Base-by-base conservation (phyloP, 2,329 filamentous ascomycete species). In the Clonostachys solani region DNA sequence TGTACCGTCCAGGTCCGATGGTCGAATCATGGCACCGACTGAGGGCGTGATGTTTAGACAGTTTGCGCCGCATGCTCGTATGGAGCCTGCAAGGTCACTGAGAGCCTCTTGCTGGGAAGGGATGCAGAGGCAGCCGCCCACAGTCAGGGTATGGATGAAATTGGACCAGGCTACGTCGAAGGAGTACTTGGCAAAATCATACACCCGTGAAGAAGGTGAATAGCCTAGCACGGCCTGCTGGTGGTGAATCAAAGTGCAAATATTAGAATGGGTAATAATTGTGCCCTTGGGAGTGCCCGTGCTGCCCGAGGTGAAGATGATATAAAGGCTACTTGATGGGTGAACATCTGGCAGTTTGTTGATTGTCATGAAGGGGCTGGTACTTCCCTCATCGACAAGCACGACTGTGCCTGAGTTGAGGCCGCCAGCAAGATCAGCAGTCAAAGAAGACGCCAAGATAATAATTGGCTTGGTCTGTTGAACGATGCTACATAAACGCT, bases 71-170 rank as follows among this genome's bases (percentile, higher is more conserved):
- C 15, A 65, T 62, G 60, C 67, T 65, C 49, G 72, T 71, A 71
- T 69, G 12, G 65, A 64, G 5, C 63, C 64, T 18, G 64, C 64
- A 13, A 77, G 53, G 46, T 73, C 62, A 48, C 76, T 75, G 46
- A 76, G 65, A 5, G 75, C 68, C 43, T 77, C 71, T 33, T 72
- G 65, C 16, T 80, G 76, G 2, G 72, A 75, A 2, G 77, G 74
- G n/a, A 80, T 72, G 52, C 74, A 77, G 9, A 78, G 62, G 47
- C 73, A 76, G 12, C 71, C 75, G 29, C 75, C 75, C 2, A 42
- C 37, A 9, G 41, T 34, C 1, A 60, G 49, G 3, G 53, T 45
- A 3, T 41, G 45, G 12, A 57, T 50, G 2, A 49, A 38, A 4
- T 55, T 50, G 1, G 42, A 34, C 4, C 56, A 43, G 10, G 51